Base-by-base conservation (phyloP, 345 rosid genomes). In the Nephelium lappaceum region DNA sequence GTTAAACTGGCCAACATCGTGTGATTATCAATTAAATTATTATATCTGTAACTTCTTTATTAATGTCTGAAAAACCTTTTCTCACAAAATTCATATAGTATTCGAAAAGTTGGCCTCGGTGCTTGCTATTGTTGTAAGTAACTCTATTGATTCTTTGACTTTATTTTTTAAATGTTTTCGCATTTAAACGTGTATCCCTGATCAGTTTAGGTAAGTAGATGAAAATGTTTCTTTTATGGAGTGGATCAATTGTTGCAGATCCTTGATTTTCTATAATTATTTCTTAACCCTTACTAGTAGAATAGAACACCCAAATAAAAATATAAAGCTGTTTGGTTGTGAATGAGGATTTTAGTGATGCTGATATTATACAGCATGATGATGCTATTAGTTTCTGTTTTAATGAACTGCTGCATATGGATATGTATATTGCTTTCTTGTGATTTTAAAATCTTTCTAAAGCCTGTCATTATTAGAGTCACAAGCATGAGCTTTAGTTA, bases 381-480 rank as follows among this genome's bases (percentile, higher is more conserved):
- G n/a, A 19, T 62, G 24, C 36, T 31, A 66, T 27, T 71, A 53
- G 12, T 18, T 19, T 53, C 1, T 83, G 61, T 25, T n/a, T 43
- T 41, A 15, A 12, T 77, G 62, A 42, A 42, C 12, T 43, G 31
- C 24, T 60, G 51, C 45, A 41, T 39, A 76, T 49, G 75, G 36
- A 8, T 51, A 57, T 8, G 21, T 23, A 21, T 8, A 45, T 25
- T 64, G 41, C 38, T 21, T 41, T 39, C 43, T 69, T 74, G n/a
- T n/a, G 31, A 23, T 80, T 69, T 47, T 18, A 51, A 23, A 68
- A 27, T 71, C 53, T 64, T n/a, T 31, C 60, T 42, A 10, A 77
- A 60, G 6, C 23, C 68, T 36, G 49, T 64, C 74, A 19, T 45
- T 75, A 9, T 47, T 55, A 63, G 60, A 65, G 49, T 39, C 83